phyloP scores from a whole-genome alignment of 805 yeast species.

The Wickerhamomyces canadensis region DNA sequence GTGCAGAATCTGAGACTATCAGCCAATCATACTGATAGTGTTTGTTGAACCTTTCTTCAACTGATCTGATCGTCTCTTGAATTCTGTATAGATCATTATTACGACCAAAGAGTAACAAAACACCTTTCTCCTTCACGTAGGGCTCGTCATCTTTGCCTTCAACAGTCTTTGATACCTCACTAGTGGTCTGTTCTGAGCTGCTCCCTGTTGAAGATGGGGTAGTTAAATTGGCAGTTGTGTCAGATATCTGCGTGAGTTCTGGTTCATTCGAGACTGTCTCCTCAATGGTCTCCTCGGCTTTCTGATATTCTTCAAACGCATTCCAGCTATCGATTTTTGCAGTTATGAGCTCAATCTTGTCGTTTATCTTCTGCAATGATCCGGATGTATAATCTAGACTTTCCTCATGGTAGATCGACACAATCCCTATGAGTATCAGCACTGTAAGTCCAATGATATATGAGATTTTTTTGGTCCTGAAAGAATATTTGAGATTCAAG shows the following conservation, averaged over 20 bases:
- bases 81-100: slow-evolving; percentile 53
- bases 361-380: slow-evolving; percentile 8
- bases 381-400: slow-evolving; percentile 7
- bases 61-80: slow-evolving; percentile 50
- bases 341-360: slow-evolving; percentile 9
- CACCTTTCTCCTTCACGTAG: slow-evolving; percentile 43
- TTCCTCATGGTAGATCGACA: slow-evolving; percentile 3
- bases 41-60: slow-evolving; percentile 62
- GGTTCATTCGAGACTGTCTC: too few species aligned
- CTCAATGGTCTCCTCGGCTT: not conserved
- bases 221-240: too few species aligned
- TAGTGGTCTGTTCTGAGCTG: too few species aligned
- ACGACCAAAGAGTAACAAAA: slow-evolving; percentile 62
- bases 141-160: not conserved
- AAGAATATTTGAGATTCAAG: not conserved
- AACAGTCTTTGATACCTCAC: not conserved
- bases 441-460: not conserved
- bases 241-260: too few species aligned
- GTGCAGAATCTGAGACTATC: slow-evolving; percentile 61
- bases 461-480: not conserved
- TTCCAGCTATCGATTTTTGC: slow-evolving; percentile 13
- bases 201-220: too few species aligned
- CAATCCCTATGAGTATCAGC: not conserved
- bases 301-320: slow-evolving; percentile 1
- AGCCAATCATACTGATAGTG: slow-evolving; percentile 68